Conservation (phyloP, 2,329 filamentous ascomycete genomes). For the Zasmidium cellare region DNA sequence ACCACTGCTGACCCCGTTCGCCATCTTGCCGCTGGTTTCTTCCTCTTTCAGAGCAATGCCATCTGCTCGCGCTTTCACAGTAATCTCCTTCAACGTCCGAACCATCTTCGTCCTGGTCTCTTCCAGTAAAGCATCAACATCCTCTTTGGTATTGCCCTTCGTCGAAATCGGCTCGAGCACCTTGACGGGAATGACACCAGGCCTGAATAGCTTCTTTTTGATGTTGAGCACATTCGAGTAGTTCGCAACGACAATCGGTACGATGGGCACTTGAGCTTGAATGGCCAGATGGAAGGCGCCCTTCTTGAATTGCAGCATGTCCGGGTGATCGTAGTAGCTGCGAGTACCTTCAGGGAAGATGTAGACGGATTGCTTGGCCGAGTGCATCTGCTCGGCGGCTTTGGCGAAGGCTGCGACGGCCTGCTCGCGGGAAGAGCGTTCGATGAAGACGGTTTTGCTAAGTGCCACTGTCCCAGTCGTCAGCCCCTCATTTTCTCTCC, state of each 20-base stretch:
- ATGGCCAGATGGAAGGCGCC: constrained; percentile 95
- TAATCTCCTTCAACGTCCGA: constrained; percentile 52
- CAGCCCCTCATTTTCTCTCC: too few relatives aligned
- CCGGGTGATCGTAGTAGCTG: constrained; percentile 80
- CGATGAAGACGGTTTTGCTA: constrained; percentile 90
- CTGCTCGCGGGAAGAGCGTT: constrained; percentile 79
- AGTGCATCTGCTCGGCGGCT: constrained; percentile 76
- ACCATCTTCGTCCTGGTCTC: constrained; percentile 75
- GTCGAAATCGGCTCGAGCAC: constrained; percentile 82
- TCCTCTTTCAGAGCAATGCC: constrained; percentile 21
- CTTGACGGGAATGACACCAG: constrained; percentile 59
- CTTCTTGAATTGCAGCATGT: constrained; percentile 95
- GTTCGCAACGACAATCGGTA: constrained; percentile 67
- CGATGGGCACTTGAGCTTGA: constrained; percentile 88
- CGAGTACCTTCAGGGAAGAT: constrained; percentile 93
- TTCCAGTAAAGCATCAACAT: constrained; percentile 72
- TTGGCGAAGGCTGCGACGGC: constrained; percentile 82
- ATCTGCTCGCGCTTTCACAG: constrained; percentile 28
- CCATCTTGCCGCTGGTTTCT: constrained; percentile 10
- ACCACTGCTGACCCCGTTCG: constrained; percentile 21
- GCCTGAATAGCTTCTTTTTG: constrained; percentile 43
- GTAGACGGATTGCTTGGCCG: constrained; percentile 67
- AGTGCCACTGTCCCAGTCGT: constrained; percentile 56
- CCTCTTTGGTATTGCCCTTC: constrained; percentile 67
- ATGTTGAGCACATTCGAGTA: constrained; percentile 50